Base-by-base conservation (phyloP, 306 rosid species). In the Citrullus amarus region DNA sequence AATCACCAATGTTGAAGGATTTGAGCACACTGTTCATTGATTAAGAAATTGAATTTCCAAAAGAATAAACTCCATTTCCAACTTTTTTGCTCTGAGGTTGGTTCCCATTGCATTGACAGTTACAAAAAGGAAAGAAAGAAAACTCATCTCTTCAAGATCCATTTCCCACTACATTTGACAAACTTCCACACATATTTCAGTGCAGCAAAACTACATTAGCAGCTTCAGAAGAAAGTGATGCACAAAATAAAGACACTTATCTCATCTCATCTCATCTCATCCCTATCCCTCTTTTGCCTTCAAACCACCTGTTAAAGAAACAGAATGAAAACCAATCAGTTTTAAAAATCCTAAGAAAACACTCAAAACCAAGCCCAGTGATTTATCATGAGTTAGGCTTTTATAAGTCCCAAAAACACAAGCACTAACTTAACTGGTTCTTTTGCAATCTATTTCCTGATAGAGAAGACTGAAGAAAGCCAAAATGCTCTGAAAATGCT, bases 91-190 rank as follows among this genome's bases (percentile, higher is more conserved):
- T 48, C 77, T 72, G 9, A 72, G 59, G 60, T 53, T 72, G 88
- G 87, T 90, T 85, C 92, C 93, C 84, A 86, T 76, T 74, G 81
- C 90, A 83, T 86, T 88, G 89, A 86, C 76, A 79, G 81, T 69
- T 74, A 41, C 75, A 77, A 80, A 76, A 38, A 13, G 39, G 66
- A 75, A 78, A 73, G 2, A 34, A 34, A 80, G 39, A 11, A 22
- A 66, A 79, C 83, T 82, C 69, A 46, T 72, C 43, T 71, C 77
- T 81, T 80, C 81, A 85, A 53, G 71, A 86, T 86, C 85, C 82
- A 85, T 61, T 88, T 88, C 81, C 85, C 85, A 85, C 81, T 68
- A 75, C 86, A 70, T 80, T 81, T 82, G 62, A 78, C 70, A 81
- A 71, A 13, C n/a, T 71, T 28, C 9, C 76, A 71, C 76, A 71